phyloP scores from a whole-genome alignment of 805 yeast genomes.

The Priceomyces medius region DNA sequence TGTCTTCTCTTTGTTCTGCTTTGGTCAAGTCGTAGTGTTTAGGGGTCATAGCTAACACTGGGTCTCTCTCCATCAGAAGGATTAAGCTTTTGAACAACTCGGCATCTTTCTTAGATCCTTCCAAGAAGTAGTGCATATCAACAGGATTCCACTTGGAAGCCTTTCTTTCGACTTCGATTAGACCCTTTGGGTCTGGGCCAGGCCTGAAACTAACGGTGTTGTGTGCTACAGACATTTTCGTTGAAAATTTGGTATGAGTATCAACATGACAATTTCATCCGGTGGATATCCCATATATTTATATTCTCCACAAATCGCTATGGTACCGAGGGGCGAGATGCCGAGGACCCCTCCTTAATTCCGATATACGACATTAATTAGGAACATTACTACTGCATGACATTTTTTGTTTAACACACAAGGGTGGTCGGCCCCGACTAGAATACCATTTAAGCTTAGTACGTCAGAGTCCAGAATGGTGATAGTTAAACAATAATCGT shows the following conservation, averaged over 20 bases:
- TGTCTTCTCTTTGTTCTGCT: constrained; percentile 54
- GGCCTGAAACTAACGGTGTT: constrained; percentile 21
- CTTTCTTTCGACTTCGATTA: constrained; percentile 33
- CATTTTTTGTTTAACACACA: too few species aligned
- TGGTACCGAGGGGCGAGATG: constrained; percentile 2
- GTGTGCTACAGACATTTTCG: constrained; percentile 7
- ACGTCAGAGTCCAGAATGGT: too few species aligned
- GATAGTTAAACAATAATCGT: too few species aligned
- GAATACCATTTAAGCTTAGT: background rate
- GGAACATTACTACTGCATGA: background rate
- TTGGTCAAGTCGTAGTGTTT: constrained; percentile 59
- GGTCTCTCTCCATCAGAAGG: constrained; percentile 67
- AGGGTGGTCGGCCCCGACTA: background rate
- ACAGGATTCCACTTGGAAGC: constrained; percentile 31
- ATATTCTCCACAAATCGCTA: constrained; percentile 2
- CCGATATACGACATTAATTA: background rate
- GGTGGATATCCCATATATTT: constrained; percentile 1
- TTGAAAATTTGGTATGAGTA: background rate
- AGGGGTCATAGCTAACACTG: constrained; percentile 54
- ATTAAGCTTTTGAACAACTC: constrained; percentile 47
- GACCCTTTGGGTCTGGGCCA: constrained; percentile 35
- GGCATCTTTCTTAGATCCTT: constrained; percentile 43
- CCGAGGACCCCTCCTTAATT: constrained; percentile 5
- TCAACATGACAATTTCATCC: background rate
- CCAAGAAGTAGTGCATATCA: constrained; percentile 42